Evolutionary conservation across 441 rosid genomes (phyloP).

Genomic region (Euphorbia schlechtendalii): DNA sequence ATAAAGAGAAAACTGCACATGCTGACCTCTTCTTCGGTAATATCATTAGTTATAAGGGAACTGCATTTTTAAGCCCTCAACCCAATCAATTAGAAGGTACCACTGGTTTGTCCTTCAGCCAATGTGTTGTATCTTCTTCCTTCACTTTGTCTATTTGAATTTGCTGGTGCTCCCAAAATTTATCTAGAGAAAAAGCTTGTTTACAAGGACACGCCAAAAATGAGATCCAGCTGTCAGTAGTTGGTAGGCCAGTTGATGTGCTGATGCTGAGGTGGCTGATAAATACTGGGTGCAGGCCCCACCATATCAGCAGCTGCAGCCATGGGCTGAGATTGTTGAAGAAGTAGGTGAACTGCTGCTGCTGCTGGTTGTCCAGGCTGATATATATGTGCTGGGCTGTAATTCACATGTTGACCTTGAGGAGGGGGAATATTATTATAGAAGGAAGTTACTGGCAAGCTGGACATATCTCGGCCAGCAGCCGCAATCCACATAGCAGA

Average conservation of each 20-base stretch:
- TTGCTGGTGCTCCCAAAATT: conserved; percentile 34
- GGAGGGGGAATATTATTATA: conserved; percentile 76
- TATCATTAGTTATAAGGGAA: conserved; percentile 36
- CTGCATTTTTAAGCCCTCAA: conserved; percentile 29
- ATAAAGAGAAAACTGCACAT: conserved; percentile 33
- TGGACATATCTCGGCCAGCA: conserved; percentile 63
- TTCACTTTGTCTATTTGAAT: conserved; percentile 26
- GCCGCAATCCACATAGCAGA: conserved; percentile 80
- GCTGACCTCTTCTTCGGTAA: conserved; percentile 38
- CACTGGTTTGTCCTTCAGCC: conserved; percentile 23
- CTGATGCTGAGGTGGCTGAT: conserved; percentile 92
- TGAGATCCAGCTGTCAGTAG: conserved; percentile 43
- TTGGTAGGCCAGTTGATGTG: conserved; percentile 87
- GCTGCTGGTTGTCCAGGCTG: conserved; percentile 76
- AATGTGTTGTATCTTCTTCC: conserved; percentile 23
- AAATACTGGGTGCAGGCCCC: conserved; percentile 65
- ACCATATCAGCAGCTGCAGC: conserved; percentile 67
- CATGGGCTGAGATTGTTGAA: conserved; percentile 75
- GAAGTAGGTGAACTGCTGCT: conserved; percentile 67
- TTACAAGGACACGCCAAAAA: no score
- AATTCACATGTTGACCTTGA: conserved; percentile 81
- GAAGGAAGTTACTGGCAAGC: conserved; percentile 38
- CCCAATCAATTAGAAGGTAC: conserved; percentile 32
- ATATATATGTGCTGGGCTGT: conserved; percentile 57
- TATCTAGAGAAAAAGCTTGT: conserved; percentile 26